Evolutionary conservation across 2,329 filamentous ascomycete genomes (phyloP), one percentile per base, ranked within the genome.

Genomic region (Colletotrichum simmondsii): DNA sequence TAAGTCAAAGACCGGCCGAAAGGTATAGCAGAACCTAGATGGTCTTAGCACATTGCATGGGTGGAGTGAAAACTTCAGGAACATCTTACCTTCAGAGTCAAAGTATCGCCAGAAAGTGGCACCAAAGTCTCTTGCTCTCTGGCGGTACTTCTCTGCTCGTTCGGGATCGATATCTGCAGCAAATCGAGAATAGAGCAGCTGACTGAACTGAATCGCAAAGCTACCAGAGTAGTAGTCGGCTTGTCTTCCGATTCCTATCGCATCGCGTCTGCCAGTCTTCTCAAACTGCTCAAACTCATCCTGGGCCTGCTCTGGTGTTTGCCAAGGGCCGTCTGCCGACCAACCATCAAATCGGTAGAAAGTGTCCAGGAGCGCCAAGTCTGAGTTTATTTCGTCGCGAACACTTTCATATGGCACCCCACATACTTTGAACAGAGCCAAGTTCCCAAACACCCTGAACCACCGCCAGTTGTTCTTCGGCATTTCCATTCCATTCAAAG

Each of bases 141-240:
- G 71, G 32, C 78, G 79, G 75, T 85, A 88, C 10, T 69, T 74
- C 12, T 78, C 78, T 4, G 80, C 81, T 24, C 86, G 77, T 35
- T 77, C 73, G 0, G 80, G 78, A 61, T 88, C 86, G 3, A 85
- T 54, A 19, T 86, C 83, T 0, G 75, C 71, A 0, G 85, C 85
- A 71, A 86, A 85, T 8, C 82, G 83, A 0, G 82, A 79, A 71
- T 86, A 89, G 0, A 88, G 77, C 3, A 88, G 76, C 70, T 88
- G 86, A 2, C 82, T 83, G 42, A 88, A 88, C 67, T 88, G 87
- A 10, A 89, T 87, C 0, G 87, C 87, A 67, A 89, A 89, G 58
- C 87, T 88, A 0, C 87, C 86, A 1, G 87, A 88, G 67, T 89
- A 89, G 75, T 88, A 88, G 64, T 88, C 87, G 0, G 83, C 86